Evolutionary conservation across 2,329 filamentous ascomycete genomes (phyloP).

Genomic region (Monosporascus sp.): DNA sequence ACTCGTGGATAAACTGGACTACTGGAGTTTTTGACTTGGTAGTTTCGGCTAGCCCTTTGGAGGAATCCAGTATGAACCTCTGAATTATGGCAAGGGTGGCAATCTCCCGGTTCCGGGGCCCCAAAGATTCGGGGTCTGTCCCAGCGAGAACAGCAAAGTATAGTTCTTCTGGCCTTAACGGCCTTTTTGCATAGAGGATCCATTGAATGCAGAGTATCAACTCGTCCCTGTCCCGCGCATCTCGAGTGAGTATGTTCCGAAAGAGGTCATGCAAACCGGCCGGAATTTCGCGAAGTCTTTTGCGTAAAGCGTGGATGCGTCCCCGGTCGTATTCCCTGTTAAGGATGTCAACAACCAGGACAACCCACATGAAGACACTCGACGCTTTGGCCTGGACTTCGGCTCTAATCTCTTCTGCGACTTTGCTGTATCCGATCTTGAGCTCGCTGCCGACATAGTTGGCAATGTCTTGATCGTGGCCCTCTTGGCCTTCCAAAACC

Average conservation of each 20-base stretch:
- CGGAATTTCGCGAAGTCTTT: slow-evolving; percentile 31
- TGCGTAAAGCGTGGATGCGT: slow-evolving; percentile 15
- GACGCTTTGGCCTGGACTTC: slow-evolving; percentile 32
- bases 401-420: slow-evolving; percentile 10
- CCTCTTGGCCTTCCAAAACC: slow-evolving; percentile 18
- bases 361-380: slow-evolving; percentile 41
- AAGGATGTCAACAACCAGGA: slow-evolving; percentile 33
- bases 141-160: slow-evolving; percentile 37
- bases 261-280: slow-evolving; percentile 43
- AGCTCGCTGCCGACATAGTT: slow-evolving; percentile 26
- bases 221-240: slow-evolving; percentile 35
- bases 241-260: slow-evolving; percentile 43
- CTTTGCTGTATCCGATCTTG: slow-evolving; percentile 8
- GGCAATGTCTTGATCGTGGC: slow-evolving; percentile 20
- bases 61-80: slow-evolving; percentile 34
- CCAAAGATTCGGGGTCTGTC: slow-evolving; percentile 1
- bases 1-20: slow-evolving; percentile 36
- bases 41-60: slow-evolving; percentile 46
- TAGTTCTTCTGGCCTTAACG: slow-evolving; percentile 39
- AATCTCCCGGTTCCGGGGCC: slow-evolving; percentile 18
- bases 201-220: slow-evolving; percentile 46
- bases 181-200: slow-evolving; percentile 44
- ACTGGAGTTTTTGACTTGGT: slow-evolving; percentile 25
- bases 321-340: slow-evolving; percentile 29
- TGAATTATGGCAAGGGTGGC: slow-evolving; percentile 18